Conservation (phyloP, 2,329 filamentous ascomycete genomes). For the Grosmannia serpens region DNA sequence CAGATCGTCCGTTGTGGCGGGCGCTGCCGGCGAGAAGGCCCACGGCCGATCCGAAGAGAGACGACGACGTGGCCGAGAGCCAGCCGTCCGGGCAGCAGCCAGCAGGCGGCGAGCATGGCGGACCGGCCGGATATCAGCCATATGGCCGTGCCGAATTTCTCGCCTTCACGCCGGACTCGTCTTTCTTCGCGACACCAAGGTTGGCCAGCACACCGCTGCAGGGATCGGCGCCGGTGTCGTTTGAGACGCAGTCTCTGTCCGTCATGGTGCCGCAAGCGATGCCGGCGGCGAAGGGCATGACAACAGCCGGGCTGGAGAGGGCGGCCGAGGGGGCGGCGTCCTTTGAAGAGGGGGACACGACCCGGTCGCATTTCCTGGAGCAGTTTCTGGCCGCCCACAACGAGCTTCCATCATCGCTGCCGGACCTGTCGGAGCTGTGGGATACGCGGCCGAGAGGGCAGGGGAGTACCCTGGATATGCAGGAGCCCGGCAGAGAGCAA, state of each 20-base stretch:
- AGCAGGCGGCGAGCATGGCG: neutral
- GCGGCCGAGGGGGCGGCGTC: conserved; percentile 9
- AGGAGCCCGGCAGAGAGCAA: neutral
- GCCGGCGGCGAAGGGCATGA: conserved; percentile 5
- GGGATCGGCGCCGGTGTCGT: conserved; percentile 23
- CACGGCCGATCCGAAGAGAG: neutral
- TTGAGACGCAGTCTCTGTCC: conserved; percentile 32
- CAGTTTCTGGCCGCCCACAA: conserved; percentile 65
- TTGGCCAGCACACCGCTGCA: neutral
- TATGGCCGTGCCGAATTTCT: neutral
- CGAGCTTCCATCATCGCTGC: conserved; percentile 50
- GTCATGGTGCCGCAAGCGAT: conserved; percentile 23
- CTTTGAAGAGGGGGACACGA: too few species aligned
- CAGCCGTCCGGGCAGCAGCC: neutral
- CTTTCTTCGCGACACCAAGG: neutral
- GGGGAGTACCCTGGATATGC: too few species aligned
- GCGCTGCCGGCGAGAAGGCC: neutral
- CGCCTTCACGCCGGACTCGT: neutral
- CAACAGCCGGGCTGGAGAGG: neutral
- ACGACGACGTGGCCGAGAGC: neutral
- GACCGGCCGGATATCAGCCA: neutral
- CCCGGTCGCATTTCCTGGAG: conserved; percentile 58
- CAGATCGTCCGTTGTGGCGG: neutral
- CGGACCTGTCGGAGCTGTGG: conserved; percentile 19
- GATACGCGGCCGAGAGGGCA: neutral